Percentiles rank a stretch among this genome's conserved stretches.
phyloP scores from a whole-genome alignment of 805 yeast species.

The Kodamaea laetipori region DNA sequence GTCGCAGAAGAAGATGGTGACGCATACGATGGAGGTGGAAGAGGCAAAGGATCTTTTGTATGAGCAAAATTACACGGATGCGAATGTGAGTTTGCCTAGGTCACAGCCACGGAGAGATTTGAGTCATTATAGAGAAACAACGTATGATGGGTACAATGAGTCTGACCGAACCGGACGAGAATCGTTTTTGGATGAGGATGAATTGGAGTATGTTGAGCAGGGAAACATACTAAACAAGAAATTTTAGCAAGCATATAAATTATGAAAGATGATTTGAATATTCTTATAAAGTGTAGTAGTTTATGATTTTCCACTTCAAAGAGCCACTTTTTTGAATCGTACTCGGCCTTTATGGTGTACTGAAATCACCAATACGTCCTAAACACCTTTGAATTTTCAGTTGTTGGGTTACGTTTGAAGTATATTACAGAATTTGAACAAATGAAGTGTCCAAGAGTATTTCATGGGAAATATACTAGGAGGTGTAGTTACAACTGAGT shows the following conservation, averaged over 20 bases:
- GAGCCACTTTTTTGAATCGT: too few relatives aligned
- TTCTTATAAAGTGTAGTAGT: too few relatives aligned
- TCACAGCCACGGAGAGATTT: slow-evolving; percentile 7
- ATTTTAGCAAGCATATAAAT: neutral
- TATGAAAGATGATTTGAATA: too few relatives aligned
- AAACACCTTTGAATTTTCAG: too few relatives aligned
- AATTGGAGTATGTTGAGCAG: slow-evolving; percentile 23
- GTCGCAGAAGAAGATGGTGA: slow-evolving; percentile 3
- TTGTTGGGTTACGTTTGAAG: too few relatives aligned
- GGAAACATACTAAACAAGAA: slow-evolving; percentile 16
- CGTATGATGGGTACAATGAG: slow-evolving; percentile 28
- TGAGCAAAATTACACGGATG: neutral
- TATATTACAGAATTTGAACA: too few relatives aligned
- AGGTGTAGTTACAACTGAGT: too few relatives aligned
- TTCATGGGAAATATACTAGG: too few relatives aligned
- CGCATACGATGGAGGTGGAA: neutral
- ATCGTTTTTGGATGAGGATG: slow-evolving; percentile 27
- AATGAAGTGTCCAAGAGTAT: too few relatives aligned
- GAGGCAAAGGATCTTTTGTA: slow-evolving; percentile 5
- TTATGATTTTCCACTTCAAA: too few relatives aligned
- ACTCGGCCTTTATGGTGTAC: too few relatives aligned
- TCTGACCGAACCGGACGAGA: slow-evolving; percentile 1
- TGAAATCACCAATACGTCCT: too few relatives aligned
- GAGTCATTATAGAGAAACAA: slow-evolving; percentile 27
- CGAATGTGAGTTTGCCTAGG: slow-evolving; percentile 4